These are phyloP conservation scores for Quaeritorhiza haematococci DNA, from an alignment of 371 early-diverging fungal genomes.

Conservation along the genomic window DNA sequence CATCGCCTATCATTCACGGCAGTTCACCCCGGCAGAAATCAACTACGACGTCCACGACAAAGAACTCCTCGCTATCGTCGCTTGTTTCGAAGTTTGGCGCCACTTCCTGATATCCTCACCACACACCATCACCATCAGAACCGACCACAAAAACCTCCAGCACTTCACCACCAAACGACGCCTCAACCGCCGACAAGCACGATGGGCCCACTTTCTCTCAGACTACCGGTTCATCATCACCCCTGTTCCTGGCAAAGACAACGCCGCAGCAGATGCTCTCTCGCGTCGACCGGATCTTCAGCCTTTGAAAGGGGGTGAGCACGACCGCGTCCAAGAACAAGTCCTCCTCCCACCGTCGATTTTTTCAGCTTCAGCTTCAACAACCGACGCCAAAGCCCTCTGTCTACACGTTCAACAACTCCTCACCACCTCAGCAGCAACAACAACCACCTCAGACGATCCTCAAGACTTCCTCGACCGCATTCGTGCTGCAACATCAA, in stretches of 20 bases:
- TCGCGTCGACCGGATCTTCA: slow-evolving; percentile 35
- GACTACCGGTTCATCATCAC: slow-evolving; percentile 33
- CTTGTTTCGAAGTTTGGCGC: slow-evolving; percentile 36
- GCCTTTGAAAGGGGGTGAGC: no score
- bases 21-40: slow-evolving; percentile 26
- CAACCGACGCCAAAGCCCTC: no score
- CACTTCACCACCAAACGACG: slow-evolving; percentile 24
- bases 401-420: no score
- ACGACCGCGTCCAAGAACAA: no score
- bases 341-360: no score
- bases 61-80: slow-evolving; percentile 45
- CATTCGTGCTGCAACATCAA: background rate
- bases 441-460: no score
- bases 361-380: no score
- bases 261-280: slow-evolving; percentile 43
- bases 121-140: slow-evolving; percentile 26
- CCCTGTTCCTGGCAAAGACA: slow-evolving; percentile 33
- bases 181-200: slow-evolving; percentile 34
- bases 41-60: slow-evolving; percentile 48
- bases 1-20: slow-evolving; percentile 35
- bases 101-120: slow-evolving; percentile 34
- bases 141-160: slow-evolving; percentile 48
- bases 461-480: background rate
- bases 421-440: no score
- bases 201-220: slow-evolving; percentile 32